These are phyloP conservation scores for Pisolithus orientalis DNA, from an alignment of 768 basidiomycete species.

Conservation along the genomic window DNA sequence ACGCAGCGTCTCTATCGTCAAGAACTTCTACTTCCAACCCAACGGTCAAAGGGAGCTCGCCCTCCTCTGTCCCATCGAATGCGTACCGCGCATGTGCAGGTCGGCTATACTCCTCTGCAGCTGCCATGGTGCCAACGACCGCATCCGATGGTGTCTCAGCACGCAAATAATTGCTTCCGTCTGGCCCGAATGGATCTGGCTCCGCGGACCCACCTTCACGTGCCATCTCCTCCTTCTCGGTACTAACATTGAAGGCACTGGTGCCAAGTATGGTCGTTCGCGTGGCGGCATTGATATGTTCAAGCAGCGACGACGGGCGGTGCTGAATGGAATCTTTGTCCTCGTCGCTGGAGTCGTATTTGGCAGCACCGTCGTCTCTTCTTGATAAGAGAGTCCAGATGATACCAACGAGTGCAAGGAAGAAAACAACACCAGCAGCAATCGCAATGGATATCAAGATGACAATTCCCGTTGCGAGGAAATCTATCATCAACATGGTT, in stretches of 20 bases:
- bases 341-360: constrained; percentile 59
- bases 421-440: constrained; percentile 87
- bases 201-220: constrained; percentile 30
- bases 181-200: constrained; percentile 61
- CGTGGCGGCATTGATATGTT: constrained; percentile 88
- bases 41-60: constrained; percentile 63
- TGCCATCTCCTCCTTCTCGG: constrained; percentile 49
- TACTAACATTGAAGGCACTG: constrained; percentile 32
- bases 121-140: constrained; percentile 49
- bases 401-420: constrained; percentile 78
- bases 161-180: constrained; percentile 71
- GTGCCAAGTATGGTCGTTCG: constrained; percentile 73
- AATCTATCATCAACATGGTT: constrained; percentile 41
- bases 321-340: constrained; percentile 74
- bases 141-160: constrained; percentile 80
- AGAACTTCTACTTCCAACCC: constrained; percentile 72
- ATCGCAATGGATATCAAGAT: constrained; percentile 98
- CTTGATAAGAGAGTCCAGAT: constrained; percentile 85
- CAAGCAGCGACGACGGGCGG: constrained; percentile 81
- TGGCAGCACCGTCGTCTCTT: constrained; percentile 64
- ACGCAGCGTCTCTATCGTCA: constrained; percentile 78
- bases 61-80: constrained; percentile 73
- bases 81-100: constrained; percentile 79
- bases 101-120: constrained; percentile 61
- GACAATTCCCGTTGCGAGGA: constrained; percentile 87